These are phyloP conservation scores for Fusarium musae DNA, from an alignment of 2,329 filamentous ascomycete species.

Conservation along the genomic window DNA sequence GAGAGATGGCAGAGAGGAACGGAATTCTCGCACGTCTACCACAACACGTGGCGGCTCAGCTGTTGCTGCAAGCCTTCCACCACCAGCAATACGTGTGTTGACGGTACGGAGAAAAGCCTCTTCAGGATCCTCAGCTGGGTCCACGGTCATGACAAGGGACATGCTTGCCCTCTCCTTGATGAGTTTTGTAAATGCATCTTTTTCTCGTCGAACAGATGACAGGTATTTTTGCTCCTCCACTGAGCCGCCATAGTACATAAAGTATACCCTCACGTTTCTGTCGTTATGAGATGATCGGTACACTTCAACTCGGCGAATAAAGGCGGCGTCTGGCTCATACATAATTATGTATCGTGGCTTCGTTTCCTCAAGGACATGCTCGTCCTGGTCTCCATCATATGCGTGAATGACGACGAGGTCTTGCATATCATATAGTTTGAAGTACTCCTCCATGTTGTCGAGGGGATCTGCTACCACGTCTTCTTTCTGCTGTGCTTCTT, in stretches of 20 bases:
- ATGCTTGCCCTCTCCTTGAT: conserved; percentile 95
- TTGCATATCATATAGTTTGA: conserved; percentile 89
- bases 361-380: conserved; percentile 94
- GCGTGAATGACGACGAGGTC: conserved; percentile 90
- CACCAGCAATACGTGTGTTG: conserved; percentile 96
- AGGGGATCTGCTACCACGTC: conserved; percentile 81
- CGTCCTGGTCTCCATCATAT: conserved; percentile 95
- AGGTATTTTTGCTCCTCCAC: conserved; percentile 97
- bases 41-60: conserved; percentile 90
- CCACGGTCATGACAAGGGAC: conserved; percentile 85
- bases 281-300: conserved; percentile 95
- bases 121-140: conserved; percentile 81
- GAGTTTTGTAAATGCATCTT: conserved; percentile 93
- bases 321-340: conserved; percentile 96
- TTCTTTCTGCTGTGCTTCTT: conserved; percentile 79
- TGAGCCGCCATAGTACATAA: conserved; percentile 94
- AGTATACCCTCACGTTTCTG: conserved; percentile 90
- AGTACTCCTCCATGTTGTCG: conserved; percentile 92
- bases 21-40: conserved; percentile 95
- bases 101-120: conserved; percentile 93
- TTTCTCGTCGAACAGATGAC: conserved; percentile 89
- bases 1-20: conserved; percentile 89
- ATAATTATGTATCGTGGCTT: conserved; percentile 96
- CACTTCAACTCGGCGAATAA: conserved; percentile 93
- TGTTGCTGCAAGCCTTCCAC: conserved; percentile 84